Evolutionary conservation across 1,284 basidiomycete genomes (phyloP).

Genomic region (Ganoderma sinense): DNA sequence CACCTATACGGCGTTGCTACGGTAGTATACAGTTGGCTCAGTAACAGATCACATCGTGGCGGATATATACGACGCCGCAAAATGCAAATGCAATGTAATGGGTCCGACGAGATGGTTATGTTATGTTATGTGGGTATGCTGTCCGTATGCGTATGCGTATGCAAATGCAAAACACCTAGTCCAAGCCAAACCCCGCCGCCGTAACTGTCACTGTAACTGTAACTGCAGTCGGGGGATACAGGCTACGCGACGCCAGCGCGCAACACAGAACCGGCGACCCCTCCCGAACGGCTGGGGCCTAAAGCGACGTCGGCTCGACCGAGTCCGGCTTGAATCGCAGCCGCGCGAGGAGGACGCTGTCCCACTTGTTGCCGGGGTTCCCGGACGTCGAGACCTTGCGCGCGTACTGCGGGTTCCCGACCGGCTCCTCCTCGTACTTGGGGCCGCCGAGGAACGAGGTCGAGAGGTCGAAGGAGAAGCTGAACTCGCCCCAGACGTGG

Average conservation of each 20-base stretch:
- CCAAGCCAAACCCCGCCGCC: background rate
- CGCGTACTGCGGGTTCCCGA: constrained; percentile 20
- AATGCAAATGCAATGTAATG: background rate
- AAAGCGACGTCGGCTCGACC: constrained; percentile 60
- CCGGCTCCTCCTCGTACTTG: constrained; percentile 29
- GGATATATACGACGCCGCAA: background rate
- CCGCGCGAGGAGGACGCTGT: constrained; percentile 58
- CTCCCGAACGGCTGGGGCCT: background rate
- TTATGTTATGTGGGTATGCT: background rate
- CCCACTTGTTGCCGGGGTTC: constrained; percentile 39
- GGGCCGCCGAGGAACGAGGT: constrained; percentile 41
- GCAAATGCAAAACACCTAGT: background rate
- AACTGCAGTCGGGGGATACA: background rate
- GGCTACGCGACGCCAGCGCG: background rate
- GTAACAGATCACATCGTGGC: background rate
- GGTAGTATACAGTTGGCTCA: background rate
- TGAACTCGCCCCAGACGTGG: constrained; percentile 74
- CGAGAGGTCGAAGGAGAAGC: constrained; percentile 52
- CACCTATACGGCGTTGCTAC: background rate
- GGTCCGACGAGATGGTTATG: background rate
- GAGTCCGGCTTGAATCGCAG: constrained; percentile 64
- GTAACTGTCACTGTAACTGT: background rate
- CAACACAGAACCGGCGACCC: too few relatives aligned
- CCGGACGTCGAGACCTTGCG: constrained; percentile 24
- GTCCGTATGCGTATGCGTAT: background rate